These are phyloP conservation scores for Eremothecium coryli DNA, from an alignment of 1,139 yeast genomes.

Conservation along the genomic window DNA sequence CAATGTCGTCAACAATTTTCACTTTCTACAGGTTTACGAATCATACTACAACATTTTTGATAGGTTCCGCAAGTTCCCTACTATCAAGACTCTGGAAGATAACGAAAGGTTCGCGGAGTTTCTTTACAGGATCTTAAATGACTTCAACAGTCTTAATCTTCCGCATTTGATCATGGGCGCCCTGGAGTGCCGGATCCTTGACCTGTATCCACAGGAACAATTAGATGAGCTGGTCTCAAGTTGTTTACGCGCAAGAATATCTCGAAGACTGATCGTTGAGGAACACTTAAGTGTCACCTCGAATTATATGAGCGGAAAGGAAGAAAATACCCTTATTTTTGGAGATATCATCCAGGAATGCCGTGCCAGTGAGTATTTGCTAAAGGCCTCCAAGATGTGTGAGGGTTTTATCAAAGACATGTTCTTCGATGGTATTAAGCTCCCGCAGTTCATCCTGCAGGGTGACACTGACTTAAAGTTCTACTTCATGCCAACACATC, in stretches of 20 bases:
- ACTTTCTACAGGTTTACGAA: constrained; percentile 79
- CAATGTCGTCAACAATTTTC: constrained; percentile 75
- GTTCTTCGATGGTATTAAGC: constrained; percentile 44
- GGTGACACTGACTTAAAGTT: constrained; percentile 55
- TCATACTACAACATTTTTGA: constrained; percentile 83
- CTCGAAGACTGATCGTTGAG: constrained; percentile 82
- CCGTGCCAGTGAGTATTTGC: constrained; percentile 60
- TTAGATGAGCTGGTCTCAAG: constrained; percentile 68
- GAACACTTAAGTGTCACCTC: constrained; percentile 76
- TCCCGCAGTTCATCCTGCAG: constrained; percentile 69
- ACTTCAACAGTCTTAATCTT: constrained; percentile 67
- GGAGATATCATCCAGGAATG: constrained; percentile 83
- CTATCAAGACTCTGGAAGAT: constrained; percentile 58
- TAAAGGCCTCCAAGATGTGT: constrained; percentile 36
- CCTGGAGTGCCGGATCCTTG: constrained; percentile 63
- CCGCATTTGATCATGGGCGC: constrained; percentile 93
- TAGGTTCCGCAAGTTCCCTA: constrained; percentile 63
- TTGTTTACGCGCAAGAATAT: constrained; percentile 73
- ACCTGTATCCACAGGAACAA: constrained; percentile 50
- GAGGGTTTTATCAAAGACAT: constrained; percentile 40
- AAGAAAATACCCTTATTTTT: constrained; percentile 42
- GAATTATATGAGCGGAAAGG: constrained; percentile 39
- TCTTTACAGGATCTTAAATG: constrained; percentile 52
- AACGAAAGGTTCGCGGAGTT: constrained; percentile 63
- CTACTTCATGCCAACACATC: constrained; percentile 78